Evolutionary conservation across 768 basidiomycete genomes (phyloP), one percentile per base, ranked within the genome.

Genomic region (Lactarius indigo): DNA sequence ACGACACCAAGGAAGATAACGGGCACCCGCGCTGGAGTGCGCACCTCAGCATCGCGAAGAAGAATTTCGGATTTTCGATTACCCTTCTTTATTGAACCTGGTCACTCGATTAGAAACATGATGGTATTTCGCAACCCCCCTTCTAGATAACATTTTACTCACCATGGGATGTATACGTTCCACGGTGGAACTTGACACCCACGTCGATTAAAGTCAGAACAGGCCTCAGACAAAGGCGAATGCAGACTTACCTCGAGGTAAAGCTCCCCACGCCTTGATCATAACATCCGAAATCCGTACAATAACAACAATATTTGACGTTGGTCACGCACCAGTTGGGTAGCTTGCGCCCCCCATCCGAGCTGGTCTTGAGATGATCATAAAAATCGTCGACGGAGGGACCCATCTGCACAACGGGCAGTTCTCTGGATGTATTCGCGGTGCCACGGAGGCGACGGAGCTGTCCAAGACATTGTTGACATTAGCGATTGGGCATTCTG

Each of bases 101-200:
- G 10, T n/a, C 31, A 35, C 26, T 26, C 23, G 37, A 20, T 61
- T 26, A 65, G 54, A 26, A 47, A n/a, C 23, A 12, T 37, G 12
- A 64, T 42, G 23, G 57, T 15, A 37, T 39, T 50, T 23, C 12
- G 37, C n/a, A n/a, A n/a, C 23, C 1, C 9, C 28, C 35, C 30
- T 20, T 55, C 33, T n/a, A 13, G 39, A 2, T 1, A 47, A 10
- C 26, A 2, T 18, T 18, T 37, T 9, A 73, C 80, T 59, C 59
- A 82, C 92, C 93, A 76, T 98, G 96, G 1, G 93, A 93, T 1
- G 96, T 98, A 75, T 96, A 98, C 1, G 96, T 98, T 39, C 92
- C 94, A 58, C 94, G 83, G 76, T 95, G 94, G 80, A 94, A 92
- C 89, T 94, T 70, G 31, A 61, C 63, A 31, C 1, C 5, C 37